These are phyloP conservation scores for Fragaria nilgerrensis DNA, from an alignment of 306 rosid genomes.

Conservation along the genomic window DNA sequence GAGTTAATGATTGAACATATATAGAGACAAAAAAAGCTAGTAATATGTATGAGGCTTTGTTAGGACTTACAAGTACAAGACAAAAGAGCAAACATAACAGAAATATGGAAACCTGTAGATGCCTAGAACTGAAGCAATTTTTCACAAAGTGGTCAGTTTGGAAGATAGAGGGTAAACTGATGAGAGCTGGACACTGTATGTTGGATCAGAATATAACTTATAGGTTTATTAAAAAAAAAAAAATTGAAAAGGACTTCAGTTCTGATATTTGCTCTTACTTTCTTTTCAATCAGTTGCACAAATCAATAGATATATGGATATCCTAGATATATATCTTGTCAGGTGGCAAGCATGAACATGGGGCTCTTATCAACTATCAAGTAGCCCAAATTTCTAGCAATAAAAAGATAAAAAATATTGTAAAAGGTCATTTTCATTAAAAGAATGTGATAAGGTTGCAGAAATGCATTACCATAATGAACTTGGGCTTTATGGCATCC, in stretches of 20 bases:
- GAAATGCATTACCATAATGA: not conserved
- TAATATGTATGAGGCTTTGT: not conserved
- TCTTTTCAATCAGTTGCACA: not conserved
- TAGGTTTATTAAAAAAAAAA: not conserved
- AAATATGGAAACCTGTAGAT: not conserved
- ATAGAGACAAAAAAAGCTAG: not conserved
- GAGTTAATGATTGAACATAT: not conserved
- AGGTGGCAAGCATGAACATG: not conserved
- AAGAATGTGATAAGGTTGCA: not conserved
- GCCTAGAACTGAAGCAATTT: not conserved
- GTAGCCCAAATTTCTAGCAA: not conserved
- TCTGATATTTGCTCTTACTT: not conserved
- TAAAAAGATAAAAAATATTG: not conserved
- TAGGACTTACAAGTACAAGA: not conserved
- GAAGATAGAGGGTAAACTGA: not conserved
- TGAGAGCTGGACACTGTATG: not conserved
- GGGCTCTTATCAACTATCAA: not conserved
- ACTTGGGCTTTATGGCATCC: not conserved
- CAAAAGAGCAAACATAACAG: not conserved
- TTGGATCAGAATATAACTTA: not conserved
- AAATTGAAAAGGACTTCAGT: not conserved
- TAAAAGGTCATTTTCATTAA: not conserved
- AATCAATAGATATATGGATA: not conserved
- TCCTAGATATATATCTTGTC: not conserved
- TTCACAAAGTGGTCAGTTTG: not conserved